These are phyloP conservation scores for Tremella fuciformis DNA, from an alignment of 768 basidiomycete species.

Conservation along the genomic window DNA sequence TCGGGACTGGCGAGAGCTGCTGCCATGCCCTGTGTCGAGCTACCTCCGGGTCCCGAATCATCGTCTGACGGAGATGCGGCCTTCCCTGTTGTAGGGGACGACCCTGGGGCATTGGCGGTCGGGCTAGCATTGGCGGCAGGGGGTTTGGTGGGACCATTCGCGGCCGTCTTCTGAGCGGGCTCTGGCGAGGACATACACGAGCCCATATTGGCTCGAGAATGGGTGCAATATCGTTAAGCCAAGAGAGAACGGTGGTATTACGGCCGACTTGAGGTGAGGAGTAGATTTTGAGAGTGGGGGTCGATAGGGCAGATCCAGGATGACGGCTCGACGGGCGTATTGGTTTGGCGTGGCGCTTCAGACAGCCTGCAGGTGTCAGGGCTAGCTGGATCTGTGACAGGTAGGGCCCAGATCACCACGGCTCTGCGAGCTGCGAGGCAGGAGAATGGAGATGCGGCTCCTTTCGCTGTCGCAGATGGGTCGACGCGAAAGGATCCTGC, in stretches of 20 bases:
- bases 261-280: neutral
- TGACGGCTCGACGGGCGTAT: too few relatives aligned
- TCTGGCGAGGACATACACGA: constrained; percentile 46
- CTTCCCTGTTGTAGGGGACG: constrained; percentile 13
- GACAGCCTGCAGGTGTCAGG: too few relatives aligned
- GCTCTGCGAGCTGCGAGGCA: too few relatives aligned
- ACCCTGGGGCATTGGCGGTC: neutral
- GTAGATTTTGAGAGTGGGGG: neutral
- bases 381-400: too few relatives aligned
- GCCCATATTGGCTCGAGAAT: constrained; percentile 35
- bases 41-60: constrained; percentile 10
- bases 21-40: constrained; percentile 27
- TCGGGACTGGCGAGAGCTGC: constrained; percentile 32
- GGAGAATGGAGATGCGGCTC: too few relatives aligned
- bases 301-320: too few relatives aligned
- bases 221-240: neutral
- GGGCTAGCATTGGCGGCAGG: constrained; percentile 9
- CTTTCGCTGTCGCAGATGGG: too few relatives aligned
- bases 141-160: constrained; percentile 5
- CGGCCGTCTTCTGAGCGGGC: constrained; percentile 18
- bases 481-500: too few relatives aligned
- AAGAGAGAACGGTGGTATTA: neutral
- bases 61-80: constrained; percentile 8
- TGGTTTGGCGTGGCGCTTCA: too few relatives aligned
- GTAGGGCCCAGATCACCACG: too few relatives aligned